Conservation (phyloP, 2,329 filamentous ascomycete species). For the Huntiella savannae region DNA sequence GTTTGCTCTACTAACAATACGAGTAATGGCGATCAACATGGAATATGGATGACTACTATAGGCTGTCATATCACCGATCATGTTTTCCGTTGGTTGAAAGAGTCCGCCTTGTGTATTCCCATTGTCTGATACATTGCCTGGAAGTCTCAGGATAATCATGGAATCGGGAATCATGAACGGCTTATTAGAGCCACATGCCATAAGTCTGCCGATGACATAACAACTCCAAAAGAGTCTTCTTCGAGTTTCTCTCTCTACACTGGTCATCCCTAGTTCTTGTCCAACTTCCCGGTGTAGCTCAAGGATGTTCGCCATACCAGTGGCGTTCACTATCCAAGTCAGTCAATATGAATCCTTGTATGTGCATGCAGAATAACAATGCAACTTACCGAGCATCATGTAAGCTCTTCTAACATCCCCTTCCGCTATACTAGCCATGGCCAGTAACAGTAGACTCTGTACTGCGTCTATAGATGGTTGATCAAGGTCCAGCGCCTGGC, state of each 20-base stretch:
- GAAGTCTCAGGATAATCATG: slow-evolving; percentile 49
- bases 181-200: slow-evolving; percentile 61
- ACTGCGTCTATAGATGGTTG: slow-evolving; percentile 63
- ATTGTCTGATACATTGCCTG: slow-evolving; percentile 49
- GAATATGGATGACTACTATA: slow-evolving; percentile 50
- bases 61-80: slow-evolving; percentile 60
- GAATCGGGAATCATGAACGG: slow-evolving; percentile 65
- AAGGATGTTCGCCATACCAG: slow-evolving; percentile 67
- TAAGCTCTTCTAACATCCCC: slow-evolving; percentile 72
- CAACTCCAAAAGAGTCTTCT: slow-evolving; percentile 77
- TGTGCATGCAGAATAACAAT: neutral
- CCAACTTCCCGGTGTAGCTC: slow-evolving; percentile 65
- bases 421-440: slow-evolving; percentile 55
- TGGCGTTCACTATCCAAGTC: slow-evolving; percentile 44
- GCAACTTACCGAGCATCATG: slow-evolving; percentile 54
- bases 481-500: slow-evolving; percentile 55
- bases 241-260: slow-evolving; percentile 51
- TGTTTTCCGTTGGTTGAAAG: slow-evolving; percentile 38
- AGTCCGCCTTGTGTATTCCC: slow-evolving; percentile 57
- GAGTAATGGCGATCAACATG: slow-evolving; percentile 68
- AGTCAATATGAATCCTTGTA: neutral
- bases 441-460: slow-evolving; percentile 56
- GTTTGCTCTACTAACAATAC: slow-evolving; percentile 67
- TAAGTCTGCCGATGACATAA: slow-evolving; percentile 71
- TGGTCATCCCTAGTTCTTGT: slow-evolving; percentile 20